phyloP scores from a whole-genome alignment of 2,329 filamentous ascomycete species.

The Colletotrichum noveboracense region DNA sequence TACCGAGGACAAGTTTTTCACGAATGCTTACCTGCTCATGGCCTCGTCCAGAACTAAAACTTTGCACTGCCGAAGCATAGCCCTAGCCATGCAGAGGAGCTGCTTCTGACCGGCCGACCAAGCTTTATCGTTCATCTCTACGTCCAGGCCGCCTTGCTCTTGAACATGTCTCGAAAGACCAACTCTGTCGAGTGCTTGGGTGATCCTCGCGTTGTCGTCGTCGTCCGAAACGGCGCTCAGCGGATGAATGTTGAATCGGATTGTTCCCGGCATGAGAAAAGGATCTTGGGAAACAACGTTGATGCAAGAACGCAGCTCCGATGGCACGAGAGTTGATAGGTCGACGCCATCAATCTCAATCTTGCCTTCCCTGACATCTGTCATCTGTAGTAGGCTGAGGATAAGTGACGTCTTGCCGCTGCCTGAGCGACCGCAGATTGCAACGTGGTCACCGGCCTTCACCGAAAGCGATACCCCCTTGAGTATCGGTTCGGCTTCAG shows the following conservation, averaged over 20 bases:
- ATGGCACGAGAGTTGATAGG: background rate
- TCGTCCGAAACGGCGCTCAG: background rate
- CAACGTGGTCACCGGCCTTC: background rate
- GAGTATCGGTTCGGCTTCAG: background rate
- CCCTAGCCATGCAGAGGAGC: background rate
- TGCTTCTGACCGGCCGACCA: constrained; percentile 8
- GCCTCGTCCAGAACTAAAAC: background rate
- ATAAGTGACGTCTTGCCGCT: constrained; percentile 7
- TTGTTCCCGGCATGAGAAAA: background rate
- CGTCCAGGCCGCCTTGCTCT: background rate
- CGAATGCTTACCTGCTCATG: background rate
- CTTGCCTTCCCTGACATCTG: background rate
- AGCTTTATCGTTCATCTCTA: background rate
- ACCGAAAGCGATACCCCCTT: background rate
- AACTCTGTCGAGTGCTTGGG: background rate
- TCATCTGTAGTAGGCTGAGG: background rate
- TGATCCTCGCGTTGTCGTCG: background rate
- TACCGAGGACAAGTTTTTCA: no score
- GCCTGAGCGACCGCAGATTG: constrained; percentile 1
- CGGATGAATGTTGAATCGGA: background rate
- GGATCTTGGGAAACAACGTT: constrained; percentile 2
- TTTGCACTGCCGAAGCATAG: background rate
- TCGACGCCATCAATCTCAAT: background rate
- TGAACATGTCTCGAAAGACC: background rate
- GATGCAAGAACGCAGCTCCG: background rate